Evolutionary conservation across 192 early-diverging fungal species (phyloP), one percentile per base, ranked within the genome.

Genomic region (Kappamyces sp.): DNA sequence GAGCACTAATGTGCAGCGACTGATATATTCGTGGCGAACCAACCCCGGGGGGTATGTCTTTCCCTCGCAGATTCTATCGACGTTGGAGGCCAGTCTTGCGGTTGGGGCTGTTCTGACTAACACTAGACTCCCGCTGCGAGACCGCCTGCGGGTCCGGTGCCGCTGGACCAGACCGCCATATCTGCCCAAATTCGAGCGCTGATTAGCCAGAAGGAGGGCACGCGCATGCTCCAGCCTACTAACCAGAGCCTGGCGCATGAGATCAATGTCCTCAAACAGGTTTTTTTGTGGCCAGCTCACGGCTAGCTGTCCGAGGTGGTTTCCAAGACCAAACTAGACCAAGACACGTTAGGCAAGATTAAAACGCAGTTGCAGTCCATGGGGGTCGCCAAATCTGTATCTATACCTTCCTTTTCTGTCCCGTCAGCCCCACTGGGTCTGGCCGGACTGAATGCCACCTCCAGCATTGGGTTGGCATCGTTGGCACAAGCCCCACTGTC

Each of bases 11-110:
- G 38, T 53, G 37, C 80, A 87, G 51, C 79, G 84, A 38, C 74
- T 94, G 2, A 65, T 95, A 38, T 67, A 66, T 3, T 95, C 93
- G 1, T 98, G 95, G 95, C 86, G 83, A 63, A 67, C 71, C 54
- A 75, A 84, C 31, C 88, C 79, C 60, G 73, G 78, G 54, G 65
- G 65, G 7, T 83, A 80, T 35, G 68, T 90, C 3, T 90, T 87
- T 65, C 51, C 82, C 9, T 64, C 70, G 7, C 70, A 75, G 44
- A 60, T 77, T 7, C 72, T 85, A 60, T 65, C 69, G 5, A 58
- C 51, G 10, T 80, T 85, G 36, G 54, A 57, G 46, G 12, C 44
- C 12, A 46, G 44, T n/a, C 12, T 12, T 46, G 12, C 44, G 44
- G 23, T 12, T 46, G 23, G 23, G 23, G 12, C 23, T 46, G 44